These are phyloP conservation scores for Paratinospora sagittata DNA, from an alignment of 164 flowering plant species.

Conservation along the genomic window DNA sequence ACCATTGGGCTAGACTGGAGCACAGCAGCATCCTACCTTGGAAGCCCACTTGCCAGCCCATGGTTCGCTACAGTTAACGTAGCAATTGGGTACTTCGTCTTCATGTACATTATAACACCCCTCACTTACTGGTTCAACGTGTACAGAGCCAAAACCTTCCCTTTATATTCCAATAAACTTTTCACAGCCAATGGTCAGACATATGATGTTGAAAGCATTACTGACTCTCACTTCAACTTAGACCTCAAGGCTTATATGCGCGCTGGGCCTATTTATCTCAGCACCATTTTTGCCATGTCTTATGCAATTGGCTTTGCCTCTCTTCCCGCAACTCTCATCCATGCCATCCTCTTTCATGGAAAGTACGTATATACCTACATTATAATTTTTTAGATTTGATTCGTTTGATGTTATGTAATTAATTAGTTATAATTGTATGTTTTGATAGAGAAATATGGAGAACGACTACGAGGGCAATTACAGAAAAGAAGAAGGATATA, in stretches of 20 bases:
- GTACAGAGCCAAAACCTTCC: conserved; percentile 66
- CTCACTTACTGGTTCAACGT: conserved; percentile 54
- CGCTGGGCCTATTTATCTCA: conserved; percentile 44
- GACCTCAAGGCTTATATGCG: conserved; percentile 48
- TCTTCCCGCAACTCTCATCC: conserved; percentile 39
- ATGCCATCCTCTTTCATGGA: conserved; percentile 14
- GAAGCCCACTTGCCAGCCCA: conserved; percentile 79
- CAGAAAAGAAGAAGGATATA: conserved; percentile 16
- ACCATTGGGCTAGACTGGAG: conserved; percentile 72
- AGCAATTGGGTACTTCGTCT: conserved; percentile 45
- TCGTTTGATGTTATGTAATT: neutral
- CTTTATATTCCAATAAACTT: conserved; percentile 49
- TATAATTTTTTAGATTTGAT: neutral
- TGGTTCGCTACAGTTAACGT: conserved; percentile 88
- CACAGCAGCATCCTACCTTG: conserved; percentile 57
- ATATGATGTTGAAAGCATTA: conserved; percentile 48
- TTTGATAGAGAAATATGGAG: conserved; percentile 39
- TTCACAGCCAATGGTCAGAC: conserved; percentile 42
- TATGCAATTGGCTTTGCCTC: conserved; percentile 19
- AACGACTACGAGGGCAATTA: conserved; percentile 3
- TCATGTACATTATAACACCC: conserved; percentile 66
- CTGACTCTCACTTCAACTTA: conserved; percentile 51
- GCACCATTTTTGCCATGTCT: conserved; percentile 14
- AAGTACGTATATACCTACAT: neutral
- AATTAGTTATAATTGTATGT: neutral